Conservation (phyloP, 768 basidiomycete genomes). For the Amanita subjunquillea region DNA sequence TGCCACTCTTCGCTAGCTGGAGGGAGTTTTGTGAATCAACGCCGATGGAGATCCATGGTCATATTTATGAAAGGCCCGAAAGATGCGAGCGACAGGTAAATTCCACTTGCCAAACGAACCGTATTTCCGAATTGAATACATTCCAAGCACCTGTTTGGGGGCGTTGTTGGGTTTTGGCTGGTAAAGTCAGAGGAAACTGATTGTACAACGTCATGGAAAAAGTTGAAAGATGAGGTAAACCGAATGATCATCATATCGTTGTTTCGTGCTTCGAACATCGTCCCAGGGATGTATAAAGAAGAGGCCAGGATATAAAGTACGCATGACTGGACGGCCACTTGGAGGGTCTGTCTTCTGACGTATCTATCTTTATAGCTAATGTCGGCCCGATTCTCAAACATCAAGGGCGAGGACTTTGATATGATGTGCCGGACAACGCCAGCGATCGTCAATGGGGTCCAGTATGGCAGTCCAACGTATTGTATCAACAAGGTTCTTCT, state of each 20-base stretch:
- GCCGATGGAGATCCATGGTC: conserved; percentile 17
- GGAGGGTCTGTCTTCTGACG: background rate
- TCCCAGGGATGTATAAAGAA: conserved; percentile 18
- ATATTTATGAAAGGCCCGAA: conserved; percentile 12
- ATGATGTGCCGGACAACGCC: conserved; percentile 20
- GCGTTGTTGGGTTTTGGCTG: conserved; percentile 20
- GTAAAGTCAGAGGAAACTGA: conserved; percentile 15
- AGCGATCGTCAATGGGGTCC: conserved; percentile 14
- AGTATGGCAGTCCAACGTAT: conserved; percentile 13
- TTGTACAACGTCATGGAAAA: conserved; percentile 22
- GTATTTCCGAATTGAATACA: background rate
- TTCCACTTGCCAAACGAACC: background rate
- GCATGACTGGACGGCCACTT: background rate
- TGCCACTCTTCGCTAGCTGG: conserved; percentile 18
- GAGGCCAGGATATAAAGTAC: conserved; percentile 16
- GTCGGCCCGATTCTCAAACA: conserved; percentile 17
- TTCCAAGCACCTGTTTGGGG: conserved; percentile 20
- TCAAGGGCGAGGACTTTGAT: conserved; percentile 17
- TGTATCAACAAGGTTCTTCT: conserved; percentile 19
- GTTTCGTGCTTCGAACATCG: background rate
- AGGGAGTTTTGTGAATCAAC: conserved; percentile 16
- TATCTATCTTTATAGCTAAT: conserved; percentile 14
- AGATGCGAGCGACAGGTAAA: conserved; percentile 20
- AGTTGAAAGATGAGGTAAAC: conserved; percentile 17
- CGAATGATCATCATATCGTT: background rate